Base-by-base conservation (phyloP, 2,329 filamentous ascomycete species). In the Alternaria tenuissima region DNA sequence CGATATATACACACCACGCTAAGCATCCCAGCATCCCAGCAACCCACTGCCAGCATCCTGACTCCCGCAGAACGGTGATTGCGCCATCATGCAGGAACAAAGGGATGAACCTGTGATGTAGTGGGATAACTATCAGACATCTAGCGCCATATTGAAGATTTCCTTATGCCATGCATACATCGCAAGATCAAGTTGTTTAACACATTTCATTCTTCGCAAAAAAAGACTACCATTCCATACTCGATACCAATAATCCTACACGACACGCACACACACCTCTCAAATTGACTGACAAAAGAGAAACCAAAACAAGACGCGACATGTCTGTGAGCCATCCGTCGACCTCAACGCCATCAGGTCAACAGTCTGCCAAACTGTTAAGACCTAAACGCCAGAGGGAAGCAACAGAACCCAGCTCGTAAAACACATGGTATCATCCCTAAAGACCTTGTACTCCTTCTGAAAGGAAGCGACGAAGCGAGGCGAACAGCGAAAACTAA, bases 341-440 rank as follows among this genome's bases (percentile, higher is more conserved):
- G 42, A 48, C 60, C 62, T 62, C 63, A 67, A 72, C 64, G 44
- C 63, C 59, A 52, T 61, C 41, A 48, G 48, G 57, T 55, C 62
- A 48, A 47, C 61, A 66, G 61, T 58, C 47, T 59, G 39, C 55
- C 48, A 49, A 61, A 57, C 64, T 18, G 57, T 56, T 22, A 41
- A 63, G 59, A 62, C 62, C 61, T 52, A 65, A 71, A 71, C 73
- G 69, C 69, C 72, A 69, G 54, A 57, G 14, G 32, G 32, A 36
- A 36, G 32, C 14, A 61, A 12, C 63, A 67, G 61, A 67, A 67
- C 59, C 59, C 61, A 63, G 61, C n/a, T 46, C 53, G 51, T 46
- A 64, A 16, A 68, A 67, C 59, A 70, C 60, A 48, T 76, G 72
- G 72, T 73, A 76, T 76, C 72, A 72, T 76, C 68, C 72, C 69